phyloP scores from a whole-genome alignment of 139 green algal genomes.

The Volvox reticuliferus region DNA sequence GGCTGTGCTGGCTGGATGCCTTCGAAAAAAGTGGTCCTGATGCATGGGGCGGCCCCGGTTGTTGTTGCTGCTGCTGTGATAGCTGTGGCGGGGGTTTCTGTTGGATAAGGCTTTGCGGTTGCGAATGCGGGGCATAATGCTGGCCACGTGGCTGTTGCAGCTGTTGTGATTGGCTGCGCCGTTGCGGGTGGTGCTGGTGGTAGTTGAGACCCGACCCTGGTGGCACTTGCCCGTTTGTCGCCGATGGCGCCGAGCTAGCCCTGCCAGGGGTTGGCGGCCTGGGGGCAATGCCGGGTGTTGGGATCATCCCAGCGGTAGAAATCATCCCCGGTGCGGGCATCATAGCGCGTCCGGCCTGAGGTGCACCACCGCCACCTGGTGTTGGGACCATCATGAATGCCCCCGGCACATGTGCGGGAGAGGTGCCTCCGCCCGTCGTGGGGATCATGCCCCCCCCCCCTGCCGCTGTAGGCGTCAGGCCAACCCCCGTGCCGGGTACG shows the following conservation, averaged over 20 bases:
- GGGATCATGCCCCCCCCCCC: conserved; percentile 21
- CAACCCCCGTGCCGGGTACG: neutral
- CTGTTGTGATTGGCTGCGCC: neutral
- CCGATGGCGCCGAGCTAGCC: too few species aligned
- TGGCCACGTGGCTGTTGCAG: neutral
- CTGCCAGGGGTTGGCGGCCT: neutral
- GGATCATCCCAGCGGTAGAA: conserved; percentile 11
- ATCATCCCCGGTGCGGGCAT: conserved; percentile 33
- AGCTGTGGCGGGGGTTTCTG: conserved; percentile 8
- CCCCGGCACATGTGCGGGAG: neutral
- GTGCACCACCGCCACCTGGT: neutral
- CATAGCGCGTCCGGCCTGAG: conserved; percentile 8
- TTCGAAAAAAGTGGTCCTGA: neutral
- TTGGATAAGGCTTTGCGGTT: neutral
- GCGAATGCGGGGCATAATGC: neutral
- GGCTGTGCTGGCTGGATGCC: too few species aligned
- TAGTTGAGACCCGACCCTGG: neutral
- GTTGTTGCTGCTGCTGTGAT: neutral
- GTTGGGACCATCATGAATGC: conserved; percentile 33
- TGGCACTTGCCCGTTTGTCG: neutral
- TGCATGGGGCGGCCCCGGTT: neutral
- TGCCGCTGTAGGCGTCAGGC: conserved; percentile 12
- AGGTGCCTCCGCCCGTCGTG: neutral
- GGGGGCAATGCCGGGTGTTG: conserved; percentile 4
- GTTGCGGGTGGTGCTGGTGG: neutral